Percentiles rank a stretch among this genome's conserved stretches.
These are phyloP conservation scores for Colletotrichum sansevieriae DNA, from an alignment of 2,329 filamentous ascomycete genomes.

Conservation along the genomic window DNA sequence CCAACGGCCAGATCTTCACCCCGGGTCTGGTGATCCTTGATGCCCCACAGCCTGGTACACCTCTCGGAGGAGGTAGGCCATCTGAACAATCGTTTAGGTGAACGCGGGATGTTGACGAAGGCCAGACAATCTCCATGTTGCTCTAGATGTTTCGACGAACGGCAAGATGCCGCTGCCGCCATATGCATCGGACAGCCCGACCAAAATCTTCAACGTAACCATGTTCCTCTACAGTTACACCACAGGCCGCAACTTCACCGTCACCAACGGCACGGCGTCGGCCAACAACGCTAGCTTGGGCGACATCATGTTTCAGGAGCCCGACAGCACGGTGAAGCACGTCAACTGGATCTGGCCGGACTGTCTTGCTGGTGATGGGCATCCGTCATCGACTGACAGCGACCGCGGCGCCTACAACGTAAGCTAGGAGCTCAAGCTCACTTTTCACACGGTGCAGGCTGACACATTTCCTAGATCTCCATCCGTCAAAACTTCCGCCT, in stretches of 20 bases:
- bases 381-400: constrained; percentile 58
- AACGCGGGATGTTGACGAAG: constrained; percentile 25
- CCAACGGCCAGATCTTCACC: constrained; percentile 77
- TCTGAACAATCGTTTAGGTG: background rate
- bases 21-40: constrained; percentile 77
- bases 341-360: constrained; percentile 80
- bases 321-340: constrained; percentile 78
- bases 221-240: constrained; percentile 75
- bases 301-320: constrained; percentile 73
- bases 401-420: constrained; percentile 75
- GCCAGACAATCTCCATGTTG: constrained; percentile 70
- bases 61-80: constrained; percentile 71
- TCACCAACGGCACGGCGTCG: constrained; percentile 72
- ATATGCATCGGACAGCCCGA: constrained; percentile 65
- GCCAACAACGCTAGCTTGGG: constrained; percentile 67
- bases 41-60: constrained; percentile 74
- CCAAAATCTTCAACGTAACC: constrained; percentile 73
- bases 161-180: constrained; percentile 73
- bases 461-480: constrained; percentile 64
- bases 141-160: constrained; percentile 75
- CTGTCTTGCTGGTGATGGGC: constrained; percentile 73
- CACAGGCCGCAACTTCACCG: constrained; percentile 76
- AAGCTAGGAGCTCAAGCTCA: constrained; percentile 40
- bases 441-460: background rate
- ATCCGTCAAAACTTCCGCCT: constrained; percentile 79